Base-by-base conservation (phyloP, 1,284 basidiomycete genomes). In the Mycena citricolor region DNA sequence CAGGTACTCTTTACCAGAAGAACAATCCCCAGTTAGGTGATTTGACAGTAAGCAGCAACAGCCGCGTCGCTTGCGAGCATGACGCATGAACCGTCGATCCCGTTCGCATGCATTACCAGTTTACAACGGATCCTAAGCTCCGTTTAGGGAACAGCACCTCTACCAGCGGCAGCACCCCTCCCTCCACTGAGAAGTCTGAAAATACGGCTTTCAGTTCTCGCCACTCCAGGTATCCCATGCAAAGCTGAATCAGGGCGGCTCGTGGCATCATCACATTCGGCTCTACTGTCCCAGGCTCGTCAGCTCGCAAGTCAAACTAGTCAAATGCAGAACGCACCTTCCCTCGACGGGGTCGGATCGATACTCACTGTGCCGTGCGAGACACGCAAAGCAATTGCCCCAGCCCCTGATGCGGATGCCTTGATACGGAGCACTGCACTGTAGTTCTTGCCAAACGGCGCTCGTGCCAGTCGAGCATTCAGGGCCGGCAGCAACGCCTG, bases 71-170 rank as follows among this genome's bases (percentile, higher is more conserved):
- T n/a, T n/a, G n/a, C n/a, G n/a, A n/a, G n/a, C n/a, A n/a, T n/a
- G n/a, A n/a, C n/a, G n/a, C n/a, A n/a, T n/a, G n/a, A n/a, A n/a
- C n/a, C n/a, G n/a, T n/a, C n/a, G n/a, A n/a, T n/a, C n/a, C n/a
- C n/a, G n/a, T n/a, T n/a, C n/a, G n/a, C n/a, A n/a, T n/a, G n/a
- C n/a, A n/a, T n/a, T n/a, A n/a, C n/a, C n/a, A n/a, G n/a, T n/a
- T n/a, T n/a, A n/a, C n/a, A n/a, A n/a, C n/a, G n/a, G 41, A n/a
- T 29, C 23, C 24, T 4, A 43, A 8, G 8, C 17, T 16, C 13
- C 34, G 14, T 16, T 32, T 29, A 16, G 32, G 39, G 34, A 41
- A 47, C 2, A 42, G 34, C 7, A 47, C 33, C 8, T 46, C 32
- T 12, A 47, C 44, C 4, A 38, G 25, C 17, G 44, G 44, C 17